These are phyloP conservation scores for Coelastrella sp. DNA, from an alignment of 139 green algal species.

Conservation along the genomic window DNA sequence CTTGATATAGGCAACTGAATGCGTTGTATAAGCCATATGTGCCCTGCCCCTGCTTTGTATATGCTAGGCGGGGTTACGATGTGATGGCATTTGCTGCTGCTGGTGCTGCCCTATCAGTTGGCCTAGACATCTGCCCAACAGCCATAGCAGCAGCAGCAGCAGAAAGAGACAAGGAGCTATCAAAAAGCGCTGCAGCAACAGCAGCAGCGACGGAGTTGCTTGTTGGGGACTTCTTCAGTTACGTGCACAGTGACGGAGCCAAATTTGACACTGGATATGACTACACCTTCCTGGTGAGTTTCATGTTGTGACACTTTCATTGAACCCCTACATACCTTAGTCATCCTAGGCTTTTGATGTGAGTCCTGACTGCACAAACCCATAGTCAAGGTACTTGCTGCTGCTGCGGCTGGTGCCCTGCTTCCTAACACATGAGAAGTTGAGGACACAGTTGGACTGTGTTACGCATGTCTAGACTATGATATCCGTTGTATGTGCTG, in stretches of 20 bases:
- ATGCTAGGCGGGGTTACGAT: constrained; percentile 21
- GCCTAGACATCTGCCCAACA: constrained; percentile 17
- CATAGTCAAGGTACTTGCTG: too few relatives aligned
- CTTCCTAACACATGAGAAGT: too few relatives aligned
- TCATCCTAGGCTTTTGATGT: too few relatives aligned
- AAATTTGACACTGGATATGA: constrained; percentile 29
- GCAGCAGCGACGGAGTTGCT: not conserved
- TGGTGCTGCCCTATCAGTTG: not conserved
- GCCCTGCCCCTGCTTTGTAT: not conserved
- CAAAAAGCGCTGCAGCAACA: not conserved
- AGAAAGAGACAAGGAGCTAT: not conserved
- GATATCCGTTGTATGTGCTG: too few relatives aligned
- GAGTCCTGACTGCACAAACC: too few relatives aligned
- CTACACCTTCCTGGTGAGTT: constrained; percentile 41
- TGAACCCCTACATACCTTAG: too few relatives aligned
- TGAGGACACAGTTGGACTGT: too few relatives aligned
- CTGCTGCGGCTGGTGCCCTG: too few relatives aligned
- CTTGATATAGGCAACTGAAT: too few relatives aligned
- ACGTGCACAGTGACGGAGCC: not conserved
- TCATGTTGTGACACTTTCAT: not conserved
- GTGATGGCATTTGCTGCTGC: constrained; percentile 6
- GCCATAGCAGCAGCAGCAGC: constrained; percentile 1
- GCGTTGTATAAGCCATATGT: too few relatives aligned
- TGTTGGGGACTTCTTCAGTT: constrained; percentile 15
- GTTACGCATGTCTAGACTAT: too few relatives aligned